Conservation (phyloP, 805 yeast species). For the Phaffomyces antillensis region DNA sequence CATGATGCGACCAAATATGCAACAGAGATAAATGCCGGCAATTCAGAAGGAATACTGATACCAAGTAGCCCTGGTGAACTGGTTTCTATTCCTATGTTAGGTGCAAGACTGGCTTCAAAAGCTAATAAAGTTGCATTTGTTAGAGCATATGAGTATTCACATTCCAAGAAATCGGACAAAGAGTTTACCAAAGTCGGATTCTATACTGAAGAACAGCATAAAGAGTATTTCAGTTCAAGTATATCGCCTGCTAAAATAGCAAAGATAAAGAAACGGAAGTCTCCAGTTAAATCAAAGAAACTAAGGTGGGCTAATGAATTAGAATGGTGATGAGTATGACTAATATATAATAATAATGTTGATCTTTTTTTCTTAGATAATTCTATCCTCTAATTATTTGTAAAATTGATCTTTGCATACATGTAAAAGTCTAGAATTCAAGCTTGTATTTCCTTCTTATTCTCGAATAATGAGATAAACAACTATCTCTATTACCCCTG, state of each 20-base stretch:
- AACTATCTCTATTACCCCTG: constrained; percentile 21
- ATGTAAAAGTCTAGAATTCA: too few species aligned
- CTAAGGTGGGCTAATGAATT: constrained; percentile 19
- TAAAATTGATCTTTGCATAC: neutral
- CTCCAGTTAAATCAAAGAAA: constrained; percentile 7
- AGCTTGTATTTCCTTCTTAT: neutral
- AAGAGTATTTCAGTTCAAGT: constrained; percentile 5
- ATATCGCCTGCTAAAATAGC: constrained; percentile 11
- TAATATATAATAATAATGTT: neutral
- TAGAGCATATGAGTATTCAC: constrained; percentile 10
- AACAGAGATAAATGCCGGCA: constrained; percentile 57
- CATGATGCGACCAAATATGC: constrained; percentile 65
- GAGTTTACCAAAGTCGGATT: constrained; percentile 12
- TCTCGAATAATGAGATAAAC: constrained; percentile 10
- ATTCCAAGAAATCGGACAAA: neutral
- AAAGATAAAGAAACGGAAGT: constrained; percentile 3
- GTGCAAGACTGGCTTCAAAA: constrained; percentile 13
- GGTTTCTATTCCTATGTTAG: constrained; percentile 44
- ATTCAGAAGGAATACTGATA: constrained; percentile 54
- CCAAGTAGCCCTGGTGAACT: constrained; percentile 52
- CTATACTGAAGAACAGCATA: constrained; percentile 16
- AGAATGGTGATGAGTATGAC: constrained; percentile 13
- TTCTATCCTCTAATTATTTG: neutral
- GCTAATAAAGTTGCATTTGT: constrained; percentile 14
- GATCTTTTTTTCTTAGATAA: neutral